Evolutionary conservation across 176 grass and related monocot genomes (phyloP).

Genomic region (Musa beccarii): DNA sequence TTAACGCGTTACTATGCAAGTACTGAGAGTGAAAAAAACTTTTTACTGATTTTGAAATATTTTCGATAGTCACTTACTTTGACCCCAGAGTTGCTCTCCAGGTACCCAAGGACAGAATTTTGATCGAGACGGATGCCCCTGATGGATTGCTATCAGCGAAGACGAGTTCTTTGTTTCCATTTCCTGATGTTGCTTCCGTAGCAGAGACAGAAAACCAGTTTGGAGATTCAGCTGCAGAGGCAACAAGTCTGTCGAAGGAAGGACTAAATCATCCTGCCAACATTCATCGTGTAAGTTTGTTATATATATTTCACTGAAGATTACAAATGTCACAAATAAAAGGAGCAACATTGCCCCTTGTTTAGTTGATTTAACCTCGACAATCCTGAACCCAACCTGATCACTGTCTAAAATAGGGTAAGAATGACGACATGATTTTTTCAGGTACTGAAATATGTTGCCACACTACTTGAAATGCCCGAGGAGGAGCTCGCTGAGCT

Average conservation of each 20-base stretch:
- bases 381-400: too few relatives aligned
- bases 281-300: conserved; percentile 60
- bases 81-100: conserved; percentile 11
- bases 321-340: too few relatives aligned
- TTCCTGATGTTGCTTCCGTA: conserved; percentile 22
- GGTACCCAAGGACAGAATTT: conserved; percentile 86
- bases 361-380: too few relatives aligned
- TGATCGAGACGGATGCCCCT: conserved; percentile 73
- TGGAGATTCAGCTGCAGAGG: conserved; percentile 13
- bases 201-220: conserved; percentile 21
- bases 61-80: conserved; percentile 9
- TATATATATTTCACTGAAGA: background rate
- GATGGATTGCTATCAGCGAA: conserved; percentile 62
- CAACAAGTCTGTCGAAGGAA: conserved; percentile 14
- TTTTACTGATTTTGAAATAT: background rate
- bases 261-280: conserved; percentile 74
- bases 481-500: conserved; percentile 52
- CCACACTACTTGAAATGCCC: conserved; percentile 67
- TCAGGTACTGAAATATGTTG: conserved; percentile 61
- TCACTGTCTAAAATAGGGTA: background rate
- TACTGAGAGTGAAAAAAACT: background rate
- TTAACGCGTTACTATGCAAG: background rate
- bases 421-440: background rate
- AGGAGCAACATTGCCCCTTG: too few relatives aligned
- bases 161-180: conserved; percentile 34